Evolutionary conservation across 1,284 basidiomycete species (phyloP).

Genomic region (Butyriboletus appendiculatus): DNA sequence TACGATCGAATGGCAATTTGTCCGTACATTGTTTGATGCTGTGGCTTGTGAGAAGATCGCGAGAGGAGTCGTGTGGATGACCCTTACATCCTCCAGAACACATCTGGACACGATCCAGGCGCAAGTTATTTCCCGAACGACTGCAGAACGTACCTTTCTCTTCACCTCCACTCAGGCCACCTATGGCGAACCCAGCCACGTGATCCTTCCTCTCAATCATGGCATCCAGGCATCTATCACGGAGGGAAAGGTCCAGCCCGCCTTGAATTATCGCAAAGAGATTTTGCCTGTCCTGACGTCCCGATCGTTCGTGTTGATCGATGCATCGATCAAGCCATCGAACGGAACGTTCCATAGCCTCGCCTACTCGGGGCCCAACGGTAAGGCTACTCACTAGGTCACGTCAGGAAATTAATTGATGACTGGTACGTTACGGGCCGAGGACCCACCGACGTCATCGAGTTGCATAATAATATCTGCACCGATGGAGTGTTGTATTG

Average conservation of each 20-base stretch:
- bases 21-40: constrained; percentile 82
- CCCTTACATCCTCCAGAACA: constrained; percentile 81
- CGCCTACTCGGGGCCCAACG: constrained; percentile 73
- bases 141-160: constrained; percentile 64
- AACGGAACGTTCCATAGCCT: constrained; percentile 81
- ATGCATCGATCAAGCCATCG: constrained; percentile 88
- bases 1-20: constrained; percentile 71
- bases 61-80: not conserved
- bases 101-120: constrained; percentile 44
- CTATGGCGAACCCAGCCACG: constrained; percentile 83
- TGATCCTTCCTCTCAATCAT: constrained; percentile 74
- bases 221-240: constrained; percentile 74
- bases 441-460: constrained; percentile 77
- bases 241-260: constrained; percentile 66
- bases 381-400: constrained; percentile 69
- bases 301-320: constrained; percentile 64
- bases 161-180: constrained; percentile 83
- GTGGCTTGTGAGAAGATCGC: constrained; percentile 17
- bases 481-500: constrained; percentile 84
- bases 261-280: constrained; percentile 89
- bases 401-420: not conserved
- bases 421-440: not conserved
- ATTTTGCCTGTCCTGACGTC: constrained; percentile 65
- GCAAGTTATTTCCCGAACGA: constrained; percentile 6
- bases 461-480: constrained; percentile 92